Evolutionary conservation across 257 asterid species (phyloP), one percentile per base, ranked within the genome.

Genomic region (Plantago major): DNA sequence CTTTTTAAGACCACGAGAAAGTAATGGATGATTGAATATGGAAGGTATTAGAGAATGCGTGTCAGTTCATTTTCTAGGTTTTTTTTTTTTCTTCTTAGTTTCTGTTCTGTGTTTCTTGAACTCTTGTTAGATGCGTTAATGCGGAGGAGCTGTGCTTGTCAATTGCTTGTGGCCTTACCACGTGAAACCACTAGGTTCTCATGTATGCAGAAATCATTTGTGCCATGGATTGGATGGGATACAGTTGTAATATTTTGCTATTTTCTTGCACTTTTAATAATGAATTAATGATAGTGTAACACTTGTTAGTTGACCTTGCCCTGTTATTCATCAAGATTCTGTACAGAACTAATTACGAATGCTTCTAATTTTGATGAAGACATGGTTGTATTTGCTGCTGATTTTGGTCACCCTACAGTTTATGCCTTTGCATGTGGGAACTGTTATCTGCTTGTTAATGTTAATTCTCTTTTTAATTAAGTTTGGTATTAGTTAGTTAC

Each of bases 131-230:
- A 66, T 60, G 47, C 30, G 26, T 50, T 65, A 67, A 38, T 46
- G 26, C 63, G 1, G 7, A 40, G 72, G 81, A 67, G 85, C 76
- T 74, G 77, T 5, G 40, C 53, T 73, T 59, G 72, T 63, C 48
- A 42, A 54, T 44, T 72, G 73, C 73, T 46, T 42, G n/a, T 54
- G 74, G 74, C 59, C 66, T 69, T 69, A 57, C 69, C 81, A 59
- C 70, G 72, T 52, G 68, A 72, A 70, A 69, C 67, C 13, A 17
- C 53, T 65, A 65, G 73, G 78, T 63, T 57, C 26, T 46, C 22
- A 19, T 2, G 46, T 44, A 19, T 42, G 66, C 62, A 60, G 71
- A 48, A 62, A 45, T 65, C 46, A 3, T 43, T 52, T 9, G 55
- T 11, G 46, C 42, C 44, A 19, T 46, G 42, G 49, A 51, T 37